Conservation (phyloP, 225 moss, liverwort and hornwort genomes). For the Bryum argenteum region DNA sequence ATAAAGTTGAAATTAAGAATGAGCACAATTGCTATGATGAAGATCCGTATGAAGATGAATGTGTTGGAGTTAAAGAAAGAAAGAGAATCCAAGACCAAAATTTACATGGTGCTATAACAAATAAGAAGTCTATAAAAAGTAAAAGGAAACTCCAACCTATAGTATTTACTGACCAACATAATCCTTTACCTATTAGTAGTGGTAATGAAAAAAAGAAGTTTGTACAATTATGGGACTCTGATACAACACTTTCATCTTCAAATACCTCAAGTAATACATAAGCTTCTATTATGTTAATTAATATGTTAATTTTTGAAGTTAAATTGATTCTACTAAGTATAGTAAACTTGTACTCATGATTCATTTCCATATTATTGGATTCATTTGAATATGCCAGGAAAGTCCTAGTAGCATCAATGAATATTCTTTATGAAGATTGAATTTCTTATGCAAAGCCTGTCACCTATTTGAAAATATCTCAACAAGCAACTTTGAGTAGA, state of each 20-base stretch:
- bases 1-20: neutral
- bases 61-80: neutral
- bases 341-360: no score
- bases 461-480: no score
- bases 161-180: neutral
- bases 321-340: no score
- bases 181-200: neutral
- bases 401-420: no score
- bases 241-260: neutral
- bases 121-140: conserved; percentile 17
- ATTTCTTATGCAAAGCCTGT: no score
- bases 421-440: no score
- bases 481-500: no score
- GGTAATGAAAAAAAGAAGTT: conserved; percentile 20
- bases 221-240: neutral
- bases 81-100: neutral
- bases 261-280: neutral
- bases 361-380: no score
- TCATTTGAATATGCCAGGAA: no score
- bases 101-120: neutral
- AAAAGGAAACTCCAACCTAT: conserved; percentile 25
- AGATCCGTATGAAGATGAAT: conserved; percentile 17
- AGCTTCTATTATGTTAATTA: no score
- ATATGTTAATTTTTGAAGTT: no score
- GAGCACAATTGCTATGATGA: neutral